Percentiles rank a stretch among this genome's conserved stretches.
phyloP scores from a whole-genome alignment of 2,329 filamentous ascomycete genomes.

The Cladophialophora carrionii region DNA sequence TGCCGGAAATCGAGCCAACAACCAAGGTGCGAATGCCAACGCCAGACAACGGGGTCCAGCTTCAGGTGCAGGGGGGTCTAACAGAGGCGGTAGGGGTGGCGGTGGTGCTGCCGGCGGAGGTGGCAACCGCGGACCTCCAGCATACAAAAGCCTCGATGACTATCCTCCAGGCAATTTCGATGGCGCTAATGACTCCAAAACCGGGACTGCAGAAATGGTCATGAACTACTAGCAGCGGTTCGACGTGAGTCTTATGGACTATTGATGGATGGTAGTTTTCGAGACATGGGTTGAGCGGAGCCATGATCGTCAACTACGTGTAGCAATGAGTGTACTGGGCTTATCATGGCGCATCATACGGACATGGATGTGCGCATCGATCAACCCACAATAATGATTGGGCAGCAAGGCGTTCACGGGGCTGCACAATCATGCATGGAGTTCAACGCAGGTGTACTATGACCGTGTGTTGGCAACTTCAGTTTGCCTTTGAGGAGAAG shows the following conservation, averaged over 20 bases:
- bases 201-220: slow-evolving; percentile 35
- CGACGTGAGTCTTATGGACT: not conserved
- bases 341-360: not conserved
- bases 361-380: not conserved
- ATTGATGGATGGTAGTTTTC: not conserved
- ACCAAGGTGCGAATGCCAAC: slow-evolving; percentile 22
- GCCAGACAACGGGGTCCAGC: slow-evolving; percentile 25
- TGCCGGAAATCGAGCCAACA: slow-evolving; percentile 13
- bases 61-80: slow-evolving; percentile 16
- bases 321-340: not conserved
- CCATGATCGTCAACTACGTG: not conserved
- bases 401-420: not conserved
- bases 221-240: slow-evolving; percentile 36
- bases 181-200: slow-evolving; percentile 34
- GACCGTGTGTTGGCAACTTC: not conserved
- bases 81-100: slow-evolving; percentile 20
- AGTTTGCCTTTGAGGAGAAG: not conserved
- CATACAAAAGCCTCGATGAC: slow-evolving; percentile 71
- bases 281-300: not conserved
- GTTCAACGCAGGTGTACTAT: not conserved
- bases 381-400: not conserved
- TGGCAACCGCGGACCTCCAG: slow-evolving; percentile 50
- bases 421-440: not conserved
- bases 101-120: slow-evolving; percentile 42
- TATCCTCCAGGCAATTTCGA: slow-evolving; percentile 43